These are phyloP conservation scores for Ogataea trehaloabstinens DNA, from an alignment of 805 yeast species.

Conservation along the genomic window DNA sequence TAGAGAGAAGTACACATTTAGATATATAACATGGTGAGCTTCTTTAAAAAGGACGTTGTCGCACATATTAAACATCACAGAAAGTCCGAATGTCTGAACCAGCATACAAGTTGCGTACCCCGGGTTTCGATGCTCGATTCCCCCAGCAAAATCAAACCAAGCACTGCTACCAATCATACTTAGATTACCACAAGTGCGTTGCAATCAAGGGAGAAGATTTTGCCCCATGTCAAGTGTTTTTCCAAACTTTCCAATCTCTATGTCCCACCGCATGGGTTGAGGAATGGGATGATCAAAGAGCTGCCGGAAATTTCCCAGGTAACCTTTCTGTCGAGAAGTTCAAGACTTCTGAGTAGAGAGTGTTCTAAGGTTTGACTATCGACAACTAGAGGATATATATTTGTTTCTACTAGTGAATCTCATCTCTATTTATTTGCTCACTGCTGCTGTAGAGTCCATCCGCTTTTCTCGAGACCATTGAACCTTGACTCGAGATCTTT, in stretches of 20 bases:
- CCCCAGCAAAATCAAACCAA: conserved; percentile 97
- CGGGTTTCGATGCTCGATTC: conserved; percentile 88
- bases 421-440: background rate
- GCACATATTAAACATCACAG: background rate
- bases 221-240: conserved; percentile 95
- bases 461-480: conserved; percentile 3
- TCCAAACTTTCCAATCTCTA: conserved; percentile 82
- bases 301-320: conserved; percentile 39
- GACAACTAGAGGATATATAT: conserved; percentile 1
- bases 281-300: conserved; percentile 87
- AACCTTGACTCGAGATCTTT: background rate
- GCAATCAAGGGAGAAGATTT: conserved; percentile 97
- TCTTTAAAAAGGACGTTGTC: background rate
- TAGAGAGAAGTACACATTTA: too few relatives aligned
- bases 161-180: conserved; percentile 97
- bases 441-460: conserved; percentile 4
- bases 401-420: background rate
- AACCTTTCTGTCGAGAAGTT: conserved; percentile 35
- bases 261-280: conserved; percentile 86
- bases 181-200: conserved; percentile 97
- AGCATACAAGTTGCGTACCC: conserved; percentile 51
- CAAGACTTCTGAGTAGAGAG: conserved; percentile 12
- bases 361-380: conserved; percentile 1
- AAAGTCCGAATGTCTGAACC: conserved; percentile 32
- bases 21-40: too few relatives aligned